Base-by-base conservation (phyloP, 2,329 filamentous ascomycete genomes). In the Pseudocercospora eumusae region DNA sequence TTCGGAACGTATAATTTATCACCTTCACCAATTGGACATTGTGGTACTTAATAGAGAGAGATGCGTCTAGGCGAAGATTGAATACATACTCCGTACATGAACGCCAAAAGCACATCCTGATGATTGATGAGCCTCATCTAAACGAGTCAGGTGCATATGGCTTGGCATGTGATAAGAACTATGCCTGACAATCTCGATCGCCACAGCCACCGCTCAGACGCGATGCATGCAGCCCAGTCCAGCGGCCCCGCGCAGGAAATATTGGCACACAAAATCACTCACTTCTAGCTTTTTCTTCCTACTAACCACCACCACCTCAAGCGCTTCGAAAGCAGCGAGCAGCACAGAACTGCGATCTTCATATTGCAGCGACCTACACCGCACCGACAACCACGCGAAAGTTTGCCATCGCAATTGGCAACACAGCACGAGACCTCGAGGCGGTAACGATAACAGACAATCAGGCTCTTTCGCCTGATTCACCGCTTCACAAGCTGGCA, bases 351-450 rank as follows among this genome's bases (percentile, higher is more conserved):
- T 54, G 28, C 52, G 52, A 54, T 42, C 28, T 50, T 50, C 56
- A 59, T n/a, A n/a, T n/a, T n/a, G n/a, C 44, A 45, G 52, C 52
- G 21, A 25, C 20, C 49, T 52, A 31, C 49, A 52, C 54, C 44
- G 31, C 33, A 42, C 57, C 10, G 20, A 27, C 31, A 3, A 6
- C 5, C 15, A 54, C 52, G 52, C 31, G 52, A 49, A 44, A 58
- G 60, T 54, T 55, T 58, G 60, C 60, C 33, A 21, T 27, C 25
- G 55, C 44, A 60, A 63, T 53, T 53, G 52, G 61, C 44, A 60
- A 57, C 50, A 11, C 31, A 56, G 61, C 61, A 63, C 61, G 52
- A 57, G 40, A 47, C 53, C 60, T 13, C 47, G 47, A 52, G 15
- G 11, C 11, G 31, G 15, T 15, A 47, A 3, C 4, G 44, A 53